Base-by-base conservation (phyloP, 2,329 filamentous ascomycete genomes). In the Thelonectria rubi region DNA sequence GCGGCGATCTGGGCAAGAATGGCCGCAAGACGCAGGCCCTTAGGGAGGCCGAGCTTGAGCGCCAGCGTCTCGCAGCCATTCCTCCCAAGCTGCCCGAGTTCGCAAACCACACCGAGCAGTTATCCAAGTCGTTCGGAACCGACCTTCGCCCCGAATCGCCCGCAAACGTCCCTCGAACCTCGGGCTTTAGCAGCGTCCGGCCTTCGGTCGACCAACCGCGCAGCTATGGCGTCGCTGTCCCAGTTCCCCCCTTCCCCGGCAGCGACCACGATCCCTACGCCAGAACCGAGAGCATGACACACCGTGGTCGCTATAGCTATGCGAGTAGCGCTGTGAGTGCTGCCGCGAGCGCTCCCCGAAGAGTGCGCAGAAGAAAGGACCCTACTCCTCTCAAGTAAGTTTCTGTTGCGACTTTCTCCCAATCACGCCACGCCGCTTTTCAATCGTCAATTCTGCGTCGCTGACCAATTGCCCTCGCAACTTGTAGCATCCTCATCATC, bases 301-400 rank as follows among this genome's bases (percentile, higher is more conserved):
- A 98, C 78, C 93, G 95, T 70, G 93, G 94, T 63, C 91, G 95
- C 68, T 97, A 97, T 80, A 97, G 94, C 81, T 98, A 97, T 79
- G 93, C 94, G 59, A 97, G 92, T 80, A 96, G 91, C 78, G 91
- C 92, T 55, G 87, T 94, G 68, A 97, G 92, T 82, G 91, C 92
- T 82, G 91, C 92, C 62, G 88, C 97, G 80, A 97, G 97, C 81
- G 97, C 91, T 77, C 94, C 95, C 65, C 89, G 95, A 68, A 89
- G 94, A 75, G 90, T 98, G 68, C 89, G 95, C 72, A 91, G 94
- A 82, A 90, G 95, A 81, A 98, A 97, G 83, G 95, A 99, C 74
- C 95, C 95, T 9, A 97, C 94, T 11, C 93, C 95, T 1, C 97
- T 98, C 86, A 99, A 99, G 94, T 98, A 83, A 86, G 93, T 86